phyloP scores from a whole-genome alignment of 1,139 yeast genomes.

The Protomyces lactucae-debilis region DNA sequence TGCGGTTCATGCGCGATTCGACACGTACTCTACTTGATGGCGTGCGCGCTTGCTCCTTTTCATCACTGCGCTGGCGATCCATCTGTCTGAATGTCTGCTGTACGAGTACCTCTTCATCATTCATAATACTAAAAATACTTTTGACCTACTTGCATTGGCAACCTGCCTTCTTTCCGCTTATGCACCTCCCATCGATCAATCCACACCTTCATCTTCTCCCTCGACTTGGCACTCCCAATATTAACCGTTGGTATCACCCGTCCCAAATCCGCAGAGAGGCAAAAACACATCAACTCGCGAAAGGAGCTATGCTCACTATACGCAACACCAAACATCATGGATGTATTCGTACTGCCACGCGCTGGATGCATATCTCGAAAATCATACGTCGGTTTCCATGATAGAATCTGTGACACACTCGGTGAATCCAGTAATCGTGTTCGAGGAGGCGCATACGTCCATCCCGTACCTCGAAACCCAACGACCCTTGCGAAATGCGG shows the following conservation, averaged over 20 bases:
- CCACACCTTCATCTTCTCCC: constrained; percentile 34
- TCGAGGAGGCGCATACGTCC: constrained; percentile 52
- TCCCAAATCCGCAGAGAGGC: constrained; percentile 48
- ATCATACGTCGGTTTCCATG: constrained; percentile 29
- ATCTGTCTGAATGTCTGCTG: neutral
- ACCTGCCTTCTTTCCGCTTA: constrained; percentile 30
- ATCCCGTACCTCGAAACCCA: constrained; percentile 79
- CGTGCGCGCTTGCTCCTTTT: too few relatives aligned
- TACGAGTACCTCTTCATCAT: neutral
- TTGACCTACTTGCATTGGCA: neutral
- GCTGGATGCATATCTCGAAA: constrained; percentile 31
- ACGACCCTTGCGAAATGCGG: constrained; percentile 53
- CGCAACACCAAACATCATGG: constrained; percentile 51
- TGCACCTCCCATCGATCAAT: constrained; percentile 32
- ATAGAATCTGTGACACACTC: constrained; percentile 31
- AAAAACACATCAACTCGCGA: constrained; percentile 66
- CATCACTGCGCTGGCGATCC: neutral
- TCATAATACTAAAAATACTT: neutral
- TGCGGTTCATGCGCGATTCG: too few relatives aligned
- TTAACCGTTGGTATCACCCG: constrained; percentile 78
- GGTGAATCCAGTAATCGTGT: constrained; percentile 32
- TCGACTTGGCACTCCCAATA: constrained; percentile 33
- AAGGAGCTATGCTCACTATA: constrained; percentile 93
- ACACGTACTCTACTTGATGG: too few relatives aligned
- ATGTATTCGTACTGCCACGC: constrained; percentile 32